Percentiles rank a stretch among this genome's conserved stretches.
Evolutionary conservation across 2,329 filamentous ascomycete genomes (phyloP).

Genomic region (Sclerotinia borealis): DNA sequence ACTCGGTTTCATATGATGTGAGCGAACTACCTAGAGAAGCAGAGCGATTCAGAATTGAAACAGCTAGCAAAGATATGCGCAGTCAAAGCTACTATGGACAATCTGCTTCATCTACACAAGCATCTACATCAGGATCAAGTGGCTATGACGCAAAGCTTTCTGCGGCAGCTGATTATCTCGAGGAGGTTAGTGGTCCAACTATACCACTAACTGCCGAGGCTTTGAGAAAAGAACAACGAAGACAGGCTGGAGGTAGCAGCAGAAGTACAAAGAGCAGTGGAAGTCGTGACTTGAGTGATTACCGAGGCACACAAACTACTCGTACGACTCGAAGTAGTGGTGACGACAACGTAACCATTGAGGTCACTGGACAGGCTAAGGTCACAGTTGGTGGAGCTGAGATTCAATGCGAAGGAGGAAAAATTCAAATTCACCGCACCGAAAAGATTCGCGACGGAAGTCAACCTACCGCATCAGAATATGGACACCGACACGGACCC

Average conservation of each 20-base stretch:
- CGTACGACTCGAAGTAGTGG: constrained; percentile 46
- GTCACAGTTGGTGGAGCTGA: constrained; percentile 52
- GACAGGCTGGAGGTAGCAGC: constrained; percentile 37
- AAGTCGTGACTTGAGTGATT: constrained; percentile 60
- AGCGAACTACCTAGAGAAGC: constrained; percentile 8
- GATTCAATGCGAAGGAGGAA: constrained; percentile 53
- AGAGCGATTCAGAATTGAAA: constrained; percentile 21
- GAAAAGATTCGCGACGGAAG: constrained; percentile 39
- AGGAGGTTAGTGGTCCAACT: constrained; percentile 42
- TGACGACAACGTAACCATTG: constrained; percentile 52
- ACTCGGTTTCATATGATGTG: constrained; percentile 30
- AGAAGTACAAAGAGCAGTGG: constrained; percentile 53
- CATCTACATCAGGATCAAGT: constrained; percentile 9
- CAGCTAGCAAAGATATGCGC: constrained; percentile 25
- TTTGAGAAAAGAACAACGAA: constrained; percentile 41
- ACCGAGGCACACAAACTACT: constrained; percentile 54
- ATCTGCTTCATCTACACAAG: constrained; percentile 14
- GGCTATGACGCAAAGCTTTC: constrained; percentile 42
- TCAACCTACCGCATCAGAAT: constrained; percentile 43
- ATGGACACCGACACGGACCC: constrained; percentile 16
- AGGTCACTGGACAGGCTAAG: constrained; percentile 49
- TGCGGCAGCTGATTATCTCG: constrained; percentile 46
- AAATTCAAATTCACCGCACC: constrained; percentile 49
- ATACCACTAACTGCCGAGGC: constrained; percentile 50
- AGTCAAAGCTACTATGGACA: constrained; percentile 28